Conservation (phyloP, 805 yeast genomes). For the Nakazawaea anatomiae region DNA sequence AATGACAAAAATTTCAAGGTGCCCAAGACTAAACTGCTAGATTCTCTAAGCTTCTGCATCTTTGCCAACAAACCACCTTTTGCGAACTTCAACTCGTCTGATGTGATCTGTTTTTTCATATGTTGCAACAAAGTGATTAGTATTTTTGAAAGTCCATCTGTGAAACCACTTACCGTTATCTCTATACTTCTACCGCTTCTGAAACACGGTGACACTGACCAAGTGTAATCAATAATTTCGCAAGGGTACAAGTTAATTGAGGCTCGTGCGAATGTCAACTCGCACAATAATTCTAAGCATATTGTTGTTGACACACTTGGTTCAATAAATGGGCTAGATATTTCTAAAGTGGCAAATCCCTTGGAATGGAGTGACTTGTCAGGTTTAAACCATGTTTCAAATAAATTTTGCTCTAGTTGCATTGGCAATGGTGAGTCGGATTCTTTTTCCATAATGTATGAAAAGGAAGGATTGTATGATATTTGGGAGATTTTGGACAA, state of each 20-base stretch:
- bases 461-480: constrained; percentile 25
- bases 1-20: constrained; percentile 43
- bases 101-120: constrained; percentile 13
- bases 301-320: constrained; percentile 35
- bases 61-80: constrained; percentile 17
- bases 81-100: constrained; percentile 1
- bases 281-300: constrained; percentile 48
- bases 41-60: constrained; percentile 37
- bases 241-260: constrained; percentile 43
- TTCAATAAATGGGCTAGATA: constrained; percentile 25
- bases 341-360: constrained; percentile 39
- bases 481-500: constrained; percentile 19
- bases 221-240: constrained; percentile 47
- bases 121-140: constrained; percentile 27
- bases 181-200: constrained; percentile 50
- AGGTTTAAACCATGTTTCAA: constrained; percentile 48
- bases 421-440: constrained; percentile 26
- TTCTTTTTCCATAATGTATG: constrained; percentile 25
- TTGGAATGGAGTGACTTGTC: constrained; percentile 29
- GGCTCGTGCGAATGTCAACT: constrained; percentile 36
- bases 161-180: constrained; percentile 51
- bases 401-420: constrained; percentile 24
- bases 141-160: constrained; percentile 29
- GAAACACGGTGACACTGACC: constrained; percentile 49
- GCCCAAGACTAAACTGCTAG: constrained; percentile 42